Evolutionary conservation across 2,329 filamentous ascomycete genomes (phyloP), one percentile per base, ranked within the genome.

Genomic region (Dothidotthia symphoricarpi): DNA sequence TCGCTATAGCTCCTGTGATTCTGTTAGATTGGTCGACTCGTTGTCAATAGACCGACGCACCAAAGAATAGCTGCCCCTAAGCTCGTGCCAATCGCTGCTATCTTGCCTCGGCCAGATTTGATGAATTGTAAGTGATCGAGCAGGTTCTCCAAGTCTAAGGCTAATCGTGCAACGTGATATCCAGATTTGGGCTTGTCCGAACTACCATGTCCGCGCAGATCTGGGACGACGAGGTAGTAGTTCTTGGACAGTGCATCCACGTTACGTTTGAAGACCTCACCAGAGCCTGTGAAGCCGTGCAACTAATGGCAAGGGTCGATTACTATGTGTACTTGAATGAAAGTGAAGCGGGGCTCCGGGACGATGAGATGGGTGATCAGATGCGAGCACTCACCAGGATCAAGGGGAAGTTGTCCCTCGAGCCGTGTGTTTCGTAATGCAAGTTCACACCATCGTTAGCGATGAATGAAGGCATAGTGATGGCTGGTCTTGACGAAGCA

Each of bases 241-340:
- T 34, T 25, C 10, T 38, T 9, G 0, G 53, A 45, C 4, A 59
- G 26, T 10, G 28, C 25, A 1, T 27, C 5, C 2, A 49, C 16
- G 16, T 58, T 58, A 16, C 47, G 51, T 11, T 42, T 29, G 35
- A 57, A 59, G 8, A 54, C 51, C n/a, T 42, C 33, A 0, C 47
- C 39, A 0, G 56, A 54, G 14, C 56, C 55, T 13, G 56, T 59
- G 34, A 58, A 59, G 34, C 56, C 56, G 30, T 59, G 56, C 7
- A 59, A 45, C 56, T 57, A n/a, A n/a, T n/a, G n/a, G n/a, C n/a
- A 16, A 11, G 6, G n/a, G 13, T 26, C 11, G 11, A n/a, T n/a
- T n/a, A n/a, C n/a, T n/a, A n/a, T n/a, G n/a, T n/a, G n/a, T n/a
- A n/a, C n/a, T 14, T 19, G 36, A 31, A 12, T n/a, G 3, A 8